Conservation (phyloP, 164 flowering plant species). For the Vitis rupestris region DNA sequence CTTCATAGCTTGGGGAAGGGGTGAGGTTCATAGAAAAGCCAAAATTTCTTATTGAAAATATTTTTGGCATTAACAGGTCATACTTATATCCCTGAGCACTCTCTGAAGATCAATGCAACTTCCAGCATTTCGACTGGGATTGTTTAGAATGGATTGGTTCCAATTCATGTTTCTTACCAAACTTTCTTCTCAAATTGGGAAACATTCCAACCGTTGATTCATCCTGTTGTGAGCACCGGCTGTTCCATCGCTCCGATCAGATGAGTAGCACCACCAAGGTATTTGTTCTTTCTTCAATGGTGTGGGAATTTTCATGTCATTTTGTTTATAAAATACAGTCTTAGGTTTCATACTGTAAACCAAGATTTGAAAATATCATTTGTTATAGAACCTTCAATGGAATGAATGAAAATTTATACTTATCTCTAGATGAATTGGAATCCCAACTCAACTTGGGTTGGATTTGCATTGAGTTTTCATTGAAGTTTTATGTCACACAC, state of each 20-base stretch:
- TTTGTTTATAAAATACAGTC: neutral
- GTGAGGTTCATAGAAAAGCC: no score
- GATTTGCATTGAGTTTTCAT: no score
- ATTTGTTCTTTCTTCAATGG: neutral
- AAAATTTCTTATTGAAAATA: no score
- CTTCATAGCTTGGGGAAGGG: no score
- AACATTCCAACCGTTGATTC: no score
- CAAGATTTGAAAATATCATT: neutral
- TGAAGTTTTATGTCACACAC: no score
- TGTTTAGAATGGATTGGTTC: conserved; percentile 21
- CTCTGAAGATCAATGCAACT: conserved; percentile 84
- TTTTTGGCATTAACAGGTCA: conserved; percentile 48
- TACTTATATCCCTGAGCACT: conserved; percentile 76
- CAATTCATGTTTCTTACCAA: neutral
- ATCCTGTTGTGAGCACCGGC: no score
- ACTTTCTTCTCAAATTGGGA: neutral
- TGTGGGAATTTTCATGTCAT: neutral
- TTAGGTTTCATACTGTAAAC: neutral
- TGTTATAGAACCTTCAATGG: conserved; percentile 15
- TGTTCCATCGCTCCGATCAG: no score
- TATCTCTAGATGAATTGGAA: no score
- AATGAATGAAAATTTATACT: neutral
- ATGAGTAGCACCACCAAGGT: no score
- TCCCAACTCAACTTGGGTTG: no score
- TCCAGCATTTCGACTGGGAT: conserved; percentile 78